Evolutionary conservation across 2,329 filamentous ascomycete genomes (phyloP).

Genomic region (Cytospora leucostoma): DNA sequence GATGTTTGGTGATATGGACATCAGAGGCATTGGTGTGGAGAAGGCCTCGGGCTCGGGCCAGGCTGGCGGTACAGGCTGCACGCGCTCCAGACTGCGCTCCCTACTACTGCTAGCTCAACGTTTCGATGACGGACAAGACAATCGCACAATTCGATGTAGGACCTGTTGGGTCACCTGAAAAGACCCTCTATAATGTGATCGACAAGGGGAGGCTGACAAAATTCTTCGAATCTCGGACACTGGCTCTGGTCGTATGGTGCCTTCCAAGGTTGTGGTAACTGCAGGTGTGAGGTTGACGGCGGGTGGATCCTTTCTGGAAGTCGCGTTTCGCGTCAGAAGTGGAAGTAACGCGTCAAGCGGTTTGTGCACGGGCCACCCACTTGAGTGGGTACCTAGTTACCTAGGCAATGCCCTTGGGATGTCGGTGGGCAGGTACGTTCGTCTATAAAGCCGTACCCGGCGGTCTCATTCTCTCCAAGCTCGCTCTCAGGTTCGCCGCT

Average conservation of each 20-base stretch:
- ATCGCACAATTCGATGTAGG: neutral
- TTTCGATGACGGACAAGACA: neutral
- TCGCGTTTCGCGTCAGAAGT: slow-evolving; percentile 22
- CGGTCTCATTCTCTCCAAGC: no score
- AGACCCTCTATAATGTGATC: neutral
- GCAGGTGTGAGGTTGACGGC: slow-evolving; percentile 10
- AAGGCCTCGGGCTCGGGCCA: slow-evolving; percentile 11
- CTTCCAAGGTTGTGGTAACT: slow-evolving; percentile 16
- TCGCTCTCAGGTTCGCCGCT: no score
- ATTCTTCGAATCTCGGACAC: neutral
- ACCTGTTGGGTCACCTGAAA: neutral
- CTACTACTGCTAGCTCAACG: neutral
- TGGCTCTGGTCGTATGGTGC: slow-evolving; percentile 9
- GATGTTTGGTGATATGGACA: slow-evolving; percentile 50
- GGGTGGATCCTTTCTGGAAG: slow-evolving; percentile 18
- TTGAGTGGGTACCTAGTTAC: neutral
- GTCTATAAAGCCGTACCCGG: no score
- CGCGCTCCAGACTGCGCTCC: slow-evolving; percentile 13
- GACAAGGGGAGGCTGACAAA: no score
- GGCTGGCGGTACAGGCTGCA: slow-evolving; percentile 5
- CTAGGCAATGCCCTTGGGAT: neutral
- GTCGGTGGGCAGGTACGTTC: no score
- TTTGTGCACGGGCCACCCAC: neutral
- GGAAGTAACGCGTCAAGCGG: slow-evolving; percentile 15
- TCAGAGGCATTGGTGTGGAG: slow-evolving; percentile 48